These are phyloP conservation scores for Teratosphaeria nubilosa DNA, from an alignment of 2,329 filamentous ascomycete species.

Conservation along the genomic window DNA sequence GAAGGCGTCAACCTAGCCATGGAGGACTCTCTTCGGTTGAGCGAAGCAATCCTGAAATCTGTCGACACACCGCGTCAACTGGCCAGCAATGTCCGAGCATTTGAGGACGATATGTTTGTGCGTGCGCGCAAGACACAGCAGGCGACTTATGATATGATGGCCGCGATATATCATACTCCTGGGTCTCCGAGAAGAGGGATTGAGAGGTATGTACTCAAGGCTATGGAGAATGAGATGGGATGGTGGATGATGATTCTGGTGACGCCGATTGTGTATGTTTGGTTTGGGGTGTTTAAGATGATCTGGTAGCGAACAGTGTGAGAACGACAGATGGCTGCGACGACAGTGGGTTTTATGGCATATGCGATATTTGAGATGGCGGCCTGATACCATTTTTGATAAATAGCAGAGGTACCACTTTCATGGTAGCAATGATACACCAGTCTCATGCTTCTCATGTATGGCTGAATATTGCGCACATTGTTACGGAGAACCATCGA, in stretches of 20 bases:
- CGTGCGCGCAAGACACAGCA: conserved; percentile 24
- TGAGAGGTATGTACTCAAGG: conserved; percentile 24
- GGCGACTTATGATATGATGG: conserved; percentile 35
- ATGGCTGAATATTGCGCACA: too few relatives aligned
- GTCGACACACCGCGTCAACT: conserved; percentile 9
- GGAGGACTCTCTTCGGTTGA: conserved; percentile 44
- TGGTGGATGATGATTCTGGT: conserved; percentile 9
- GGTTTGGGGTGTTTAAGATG: conserved; percentile 22
- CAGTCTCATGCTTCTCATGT: too few relatives aligned
- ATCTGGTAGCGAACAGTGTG: conserved; percentile 10
- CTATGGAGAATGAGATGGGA: conserved; percentile 13
- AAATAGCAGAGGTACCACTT: not conserved
- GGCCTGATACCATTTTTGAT: not conserved
- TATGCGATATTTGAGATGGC: not conserved
- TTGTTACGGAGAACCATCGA: too few relatives aligned
- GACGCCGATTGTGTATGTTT: conserved; percentile 18
- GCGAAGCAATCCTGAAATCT: conserved; percentile 30
- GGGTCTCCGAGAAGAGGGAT: conserved; percentile 37
- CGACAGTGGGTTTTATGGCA: not conserved
- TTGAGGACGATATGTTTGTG: conserved; percentile 31
- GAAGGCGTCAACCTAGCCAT: conserved; percentile 52
- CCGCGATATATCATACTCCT: conserved; percentile 39
- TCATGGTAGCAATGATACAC: not conserved
- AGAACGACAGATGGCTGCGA: not conserved
- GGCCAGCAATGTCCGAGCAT: conserved; percentile 19